Evolutionary conservation across 352 stramenopile species (phyloP).

Genomic region (Elongisporangium senticosum): DNA sequence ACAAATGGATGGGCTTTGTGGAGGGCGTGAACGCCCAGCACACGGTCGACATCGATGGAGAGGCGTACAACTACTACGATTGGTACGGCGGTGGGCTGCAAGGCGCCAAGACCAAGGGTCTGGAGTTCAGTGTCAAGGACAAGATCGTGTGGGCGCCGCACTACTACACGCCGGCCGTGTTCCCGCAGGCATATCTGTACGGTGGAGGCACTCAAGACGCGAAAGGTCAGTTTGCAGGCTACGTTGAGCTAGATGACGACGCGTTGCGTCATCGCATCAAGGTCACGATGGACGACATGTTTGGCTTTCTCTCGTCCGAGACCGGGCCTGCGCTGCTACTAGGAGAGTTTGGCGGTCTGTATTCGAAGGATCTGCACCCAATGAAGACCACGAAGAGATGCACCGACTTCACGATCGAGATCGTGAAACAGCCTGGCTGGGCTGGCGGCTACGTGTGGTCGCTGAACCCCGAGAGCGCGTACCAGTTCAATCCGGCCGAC

Average conservation of each 20-base stretch:
- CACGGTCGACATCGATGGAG: constrained; percentile 37
- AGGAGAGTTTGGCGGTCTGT: constrained; percentile 67
- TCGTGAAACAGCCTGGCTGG: constrained; percentile 44
- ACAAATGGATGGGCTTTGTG: constrained; percentile 67
- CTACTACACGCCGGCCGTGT: constrained; percentile 66
- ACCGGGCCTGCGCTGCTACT: constrained; percentile 46
- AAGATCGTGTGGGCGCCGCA: constrained; percentile 80
- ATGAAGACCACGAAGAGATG: constrained; percentile 56
- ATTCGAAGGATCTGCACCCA: constrained; percentile 41
- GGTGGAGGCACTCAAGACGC: constrained; percentile 37
- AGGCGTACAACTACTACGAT: constrained; percentile 51
- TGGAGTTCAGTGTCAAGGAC: constrained; percentile 39
- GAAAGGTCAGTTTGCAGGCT: too few relatives aligned
- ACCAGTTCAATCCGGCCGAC: constrained; percentile 54
- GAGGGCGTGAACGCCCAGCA: constrained; percentile 50
- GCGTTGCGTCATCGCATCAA: constrained; percentile 38
- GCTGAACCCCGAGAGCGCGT: constrained; percentile 63
- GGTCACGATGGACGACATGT: constrained; percentile 63
- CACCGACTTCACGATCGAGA: constrained; percentile 52
- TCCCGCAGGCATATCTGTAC: constrained; percentile 56
- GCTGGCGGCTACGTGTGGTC: constrained; percentile 68
- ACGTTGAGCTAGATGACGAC: constrained; percentile 48
- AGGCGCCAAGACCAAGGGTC: constrained; percentile 24
- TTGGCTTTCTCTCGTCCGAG: constrained; percentile 52
- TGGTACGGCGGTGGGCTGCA: constrained; percentile 60